A percentile compares a stretch with the other conserved stretches of the same genome.
Evolutionary conservation across 1,139 yeast genomes (phyloP).

Genomic region (Blastobotrys petasosporus): DNA sequence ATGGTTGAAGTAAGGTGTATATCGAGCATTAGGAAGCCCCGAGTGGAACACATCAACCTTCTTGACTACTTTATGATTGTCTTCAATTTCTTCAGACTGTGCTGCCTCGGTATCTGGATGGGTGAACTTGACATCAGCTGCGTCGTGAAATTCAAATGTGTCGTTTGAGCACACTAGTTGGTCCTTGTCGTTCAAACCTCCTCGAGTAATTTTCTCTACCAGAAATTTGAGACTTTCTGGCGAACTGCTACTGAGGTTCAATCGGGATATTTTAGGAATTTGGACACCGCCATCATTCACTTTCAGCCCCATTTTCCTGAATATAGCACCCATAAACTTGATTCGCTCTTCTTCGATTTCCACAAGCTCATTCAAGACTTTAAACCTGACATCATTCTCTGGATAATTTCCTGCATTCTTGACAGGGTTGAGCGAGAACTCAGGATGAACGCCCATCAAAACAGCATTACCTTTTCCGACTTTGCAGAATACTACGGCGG

Average conservation of each 20-base stretch:
- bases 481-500: constrained; percentile 62
- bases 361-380: constrained; percentile 39
- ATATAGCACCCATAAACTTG: constrained; percentile 49
- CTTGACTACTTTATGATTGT: constrained; percentile 51
- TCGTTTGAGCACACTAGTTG: constrained; percentile 50
- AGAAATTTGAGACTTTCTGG: constrained; percentile 28
- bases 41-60: constrained; percentile 45
- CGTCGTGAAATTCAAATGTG: constrained; percentile 29
- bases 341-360: constrained; percentile 46
- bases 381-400: constrained; percentile 11
- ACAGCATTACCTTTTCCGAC: constrained; percentile 74
- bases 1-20: constrained; percentile 71
- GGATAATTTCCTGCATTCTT: constrained; percentile 24
- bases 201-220: constrained; percentile 30
- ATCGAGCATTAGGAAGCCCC: constrained; percentile 38
- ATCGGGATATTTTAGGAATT: constrained; percentile 50
- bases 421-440: constrained; percentile 57
- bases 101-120: constrained; percentile 23
- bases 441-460: constrained; percentile 89
- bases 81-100: constrained; percentile 35
- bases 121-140: constrained; percentile 9
- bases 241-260: constrained; percentile 32
- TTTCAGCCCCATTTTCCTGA: constrained; percentile 57
- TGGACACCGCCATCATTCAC: constrained; percentile 46
- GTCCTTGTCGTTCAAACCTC: constrained; percentile 41